Base-by-base conservation (phyloP, 2,329 filamentous ascomycete species). In the Claviceps sorghi region DNA sequence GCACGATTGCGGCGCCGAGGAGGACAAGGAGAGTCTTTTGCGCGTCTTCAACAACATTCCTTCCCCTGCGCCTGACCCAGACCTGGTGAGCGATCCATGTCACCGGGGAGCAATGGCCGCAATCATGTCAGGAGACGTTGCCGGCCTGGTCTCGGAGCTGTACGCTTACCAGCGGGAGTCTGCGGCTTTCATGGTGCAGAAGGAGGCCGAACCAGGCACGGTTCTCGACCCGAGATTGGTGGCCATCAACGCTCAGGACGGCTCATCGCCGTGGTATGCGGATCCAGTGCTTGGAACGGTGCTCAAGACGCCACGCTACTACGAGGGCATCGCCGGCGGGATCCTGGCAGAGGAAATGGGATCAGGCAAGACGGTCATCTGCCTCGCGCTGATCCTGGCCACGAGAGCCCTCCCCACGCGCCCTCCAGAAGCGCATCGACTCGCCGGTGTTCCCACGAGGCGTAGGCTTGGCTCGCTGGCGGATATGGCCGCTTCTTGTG, bases 281-380 rank as follows among this genome's bases (percentile, higher is more conserved):
- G 84, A 90, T 55, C 71, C 77, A 5, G 76, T 83, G 45, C 76
- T 79, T 17, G 78, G 80, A 0, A 71, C 72, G 0, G 76, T 88
- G 48, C 64, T 86, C 0, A 72, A 73, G 38, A 78, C 84, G n/a
- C 82, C 86, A 11, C 75, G 77, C 2, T 78, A 79, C 54, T 95
- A 91, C 58, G 88, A 93, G 45, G 76, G 80, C 29, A 77, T 83
- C 5, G 75, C 77, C 53, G 89, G 90, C 36, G 91, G 89, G 2
- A 84, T 91, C 15, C 69, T 89, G 15, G 85, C 86, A 0, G 87
- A 93, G 62, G 83, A 86, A 57, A 90, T 90, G 86, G 84, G 84
- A 6, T 70, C 78, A 0, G 90, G 91, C 0, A 97, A 96, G 69
- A 96, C 91, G 0, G 68, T 96, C 29, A 95, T 96, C 11, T 91